Evolutionary conservation across 2,329 filamentous ascomycete species (phyloP).

Genomic region (Epichloe amarillans): DNA sequence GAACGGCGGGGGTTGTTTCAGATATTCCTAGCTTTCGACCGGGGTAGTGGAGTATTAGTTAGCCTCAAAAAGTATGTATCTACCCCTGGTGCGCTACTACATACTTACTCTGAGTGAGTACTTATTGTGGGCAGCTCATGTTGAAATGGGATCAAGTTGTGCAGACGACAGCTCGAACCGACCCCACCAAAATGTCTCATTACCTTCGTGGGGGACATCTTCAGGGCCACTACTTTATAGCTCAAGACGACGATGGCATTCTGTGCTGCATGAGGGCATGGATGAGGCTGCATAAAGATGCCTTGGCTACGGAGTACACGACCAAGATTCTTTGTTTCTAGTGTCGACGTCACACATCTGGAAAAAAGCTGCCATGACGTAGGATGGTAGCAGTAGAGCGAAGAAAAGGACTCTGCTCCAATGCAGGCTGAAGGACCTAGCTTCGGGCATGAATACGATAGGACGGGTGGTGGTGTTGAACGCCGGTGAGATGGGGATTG

Average conservation of each 20-base stretch:
- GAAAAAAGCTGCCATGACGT: background rate
- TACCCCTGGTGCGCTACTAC: too few relatives aligned
- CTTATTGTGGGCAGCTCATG: background rate
- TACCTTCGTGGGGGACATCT: background rate
- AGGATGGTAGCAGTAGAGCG: too few relatives aligned
- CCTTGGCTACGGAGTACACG: background rate
- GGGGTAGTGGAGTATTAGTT: background rate
- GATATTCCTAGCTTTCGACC: conserved; percentile 1
- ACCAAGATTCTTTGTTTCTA: background rate
- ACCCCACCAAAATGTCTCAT: conserved; percentile 3
- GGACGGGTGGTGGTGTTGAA: background rate
- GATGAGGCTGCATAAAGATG: background rate
- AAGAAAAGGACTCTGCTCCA: too few relatives aligned
- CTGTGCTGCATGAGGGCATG: background rate
- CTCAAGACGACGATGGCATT: background rate
- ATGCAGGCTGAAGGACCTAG: too few relatives aligned
- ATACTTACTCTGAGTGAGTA: too few relatives aligned
- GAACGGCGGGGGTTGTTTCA: conserved; percentile 3
- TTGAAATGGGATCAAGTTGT: background rate
- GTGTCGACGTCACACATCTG: background rate
- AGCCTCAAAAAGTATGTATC: background rate
- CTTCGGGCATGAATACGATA: too few relatives aligned
- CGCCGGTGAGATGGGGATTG: background rate
- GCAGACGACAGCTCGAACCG: background rate
- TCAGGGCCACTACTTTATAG: background rate